A percentile compares a stretch with the other conserved stretches of the same genome.
Conservation (phyloP, 1,284 basidiomycete genomes). For the Ceratobasidium sp. region DNA sequence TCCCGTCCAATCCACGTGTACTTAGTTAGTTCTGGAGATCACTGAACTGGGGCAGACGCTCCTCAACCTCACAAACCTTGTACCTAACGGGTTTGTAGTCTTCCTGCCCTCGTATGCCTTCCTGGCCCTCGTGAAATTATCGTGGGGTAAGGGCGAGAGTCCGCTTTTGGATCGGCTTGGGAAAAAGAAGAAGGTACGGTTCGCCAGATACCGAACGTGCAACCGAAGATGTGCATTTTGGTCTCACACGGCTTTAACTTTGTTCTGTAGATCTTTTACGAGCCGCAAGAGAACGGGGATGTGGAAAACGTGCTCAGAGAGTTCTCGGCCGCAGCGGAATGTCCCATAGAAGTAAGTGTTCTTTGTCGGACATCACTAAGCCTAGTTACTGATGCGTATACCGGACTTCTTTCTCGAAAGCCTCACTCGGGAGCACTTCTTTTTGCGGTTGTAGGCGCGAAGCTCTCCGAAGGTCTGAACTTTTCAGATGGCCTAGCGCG, state of each 20-base stretch:
- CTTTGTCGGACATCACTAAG: neutral
- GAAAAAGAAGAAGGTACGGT: slow-evolving; percentile 74
- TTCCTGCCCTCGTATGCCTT: slow-evolving; percentile 95
- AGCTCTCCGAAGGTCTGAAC: slow-evolving; percentile 96
- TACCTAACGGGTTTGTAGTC: slow-evolving; percentile 90
- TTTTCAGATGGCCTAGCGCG: slow-evolving; percentile 91
- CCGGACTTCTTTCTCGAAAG: slow-evolving; percentile 50
- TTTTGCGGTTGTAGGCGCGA: slow-evolving; percentile 95
- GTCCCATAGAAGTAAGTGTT: slow-evolving; percentile 54
- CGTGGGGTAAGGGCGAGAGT: slow-evolving; percentile 67
- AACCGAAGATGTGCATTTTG: slow-evolving; percentile 34
- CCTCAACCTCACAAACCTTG: slow-evolving; percentile 78
- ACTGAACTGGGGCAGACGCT: slow-evolving; percentile 87
- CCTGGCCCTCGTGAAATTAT: slow-evolving; percentile 70
- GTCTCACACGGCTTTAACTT: slow-evolving; percentile 5
- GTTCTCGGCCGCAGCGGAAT: slow-evolving; percentile 71
- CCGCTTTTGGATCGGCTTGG: slow-evolving; percentile 71
- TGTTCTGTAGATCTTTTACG: slow-evolving; percentile 84
- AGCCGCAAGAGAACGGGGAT: slow-evolving; percentile 80
- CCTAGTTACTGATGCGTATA: neutral
- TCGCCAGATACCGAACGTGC: slow-evolving; percentile 51
- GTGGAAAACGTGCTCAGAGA: slow-evolving; percentile 83
- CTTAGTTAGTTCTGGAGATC: slow-evolving; percentile 66
- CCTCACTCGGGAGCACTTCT: slow-evolving; percentile 71
- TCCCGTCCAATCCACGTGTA: slow-evolving; percentile 1